Evolutionary conservation across 371 early-diverging fungal genomes (phyloP), one percentile per base, ranked within the genome.

Genomic region (Massospora cicadina): DNA sequence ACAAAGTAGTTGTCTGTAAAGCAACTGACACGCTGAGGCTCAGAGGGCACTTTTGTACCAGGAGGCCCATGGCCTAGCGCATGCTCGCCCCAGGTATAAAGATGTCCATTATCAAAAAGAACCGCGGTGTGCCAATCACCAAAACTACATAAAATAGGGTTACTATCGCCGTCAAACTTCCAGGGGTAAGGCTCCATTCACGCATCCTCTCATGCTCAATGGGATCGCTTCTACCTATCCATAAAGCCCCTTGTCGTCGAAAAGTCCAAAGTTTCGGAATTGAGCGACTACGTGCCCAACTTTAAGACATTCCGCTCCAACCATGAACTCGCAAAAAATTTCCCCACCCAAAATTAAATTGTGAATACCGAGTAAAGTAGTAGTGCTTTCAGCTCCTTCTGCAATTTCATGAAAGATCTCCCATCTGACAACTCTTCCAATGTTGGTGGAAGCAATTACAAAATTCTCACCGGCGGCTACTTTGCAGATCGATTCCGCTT

Each of bases 71-170:
- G 32, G 21, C 63, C 63, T 1, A 63, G 27, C 55, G 24, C 63
- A 54, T 63, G 63, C 32, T 65, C 57, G 25, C 65, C 65, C 55
- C 57, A 65, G 7, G 65, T 65, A 30, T 25, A 57, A 17, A 65
- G 30, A 10, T 57, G 28, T 17, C 65, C 65, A 23, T 54, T 33
- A 10, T 65, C 58, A 10, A 30, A 27, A 17, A 65, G 55, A 2
- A 27, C 57, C 1, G 29, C 65, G 1, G 3, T 5, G 24, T 65
- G 65, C 65, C 65, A 65, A 25, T 65, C 65, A 23, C 65, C 65
- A 65, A 65, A 65, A 31, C 57, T 65, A 29, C 55, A 55, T 54
- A 56, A 58, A 0, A 55, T 55, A 23, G 56, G 55, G 21, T 64
- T 64, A 5, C 64, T 56, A 33, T 33, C n/a, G 24, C 24, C 31